Evolutionary conservation across 352 stramenopile species (phyloP).

Genomic region (Pythium rishiriense): DNA sequence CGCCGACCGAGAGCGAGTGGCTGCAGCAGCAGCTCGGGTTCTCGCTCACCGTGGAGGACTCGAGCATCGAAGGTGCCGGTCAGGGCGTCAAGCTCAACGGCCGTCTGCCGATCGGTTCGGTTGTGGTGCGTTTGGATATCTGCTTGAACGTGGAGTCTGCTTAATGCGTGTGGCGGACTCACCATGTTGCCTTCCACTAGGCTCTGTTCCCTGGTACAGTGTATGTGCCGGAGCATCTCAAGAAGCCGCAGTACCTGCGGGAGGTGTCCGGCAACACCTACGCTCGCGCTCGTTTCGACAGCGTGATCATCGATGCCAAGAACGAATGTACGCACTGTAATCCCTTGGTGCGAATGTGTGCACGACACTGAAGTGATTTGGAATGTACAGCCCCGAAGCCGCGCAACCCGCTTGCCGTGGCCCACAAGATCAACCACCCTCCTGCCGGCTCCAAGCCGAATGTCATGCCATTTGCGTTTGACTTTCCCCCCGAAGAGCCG

Average conservation of each 20-base stretch:
- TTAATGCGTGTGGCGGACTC: neutral
- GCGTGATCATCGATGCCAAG: constrained; percentile 85
- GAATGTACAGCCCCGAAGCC: constrained; percentile 48
- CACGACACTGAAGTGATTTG: constrained; percentile 2
- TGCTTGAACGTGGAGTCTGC: no score
- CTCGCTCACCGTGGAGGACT: constrained; percentile 67
- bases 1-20: constrained; percentile 39
- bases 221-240: constrained; percentile 85
- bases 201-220: constrained; percentile 77
- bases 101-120: constrained; percentile 58
- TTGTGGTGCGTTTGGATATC: constrained; percentile 66
- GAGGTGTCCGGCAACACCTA: constrained; percentile 79
- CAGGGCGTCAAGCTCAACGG: constrained; percentile 75
- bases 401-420: constrained; percentile 68
- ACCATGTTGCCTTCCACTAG: constrained; percentile 26
- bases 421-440: constrained; percentile 88
- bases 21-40: constrained; percentile 69
- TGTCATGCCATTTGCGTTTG: constrained; percentile 79
- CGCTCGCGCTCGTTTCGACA: constrained; percentile 81
- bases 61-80: constrained; percentile 57
- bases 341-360: no score
- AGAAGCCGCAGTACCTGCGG: constrained; percentile 70
- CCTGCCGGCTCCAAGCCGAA: constrained; percentile 66
- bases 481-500: constrained; percentile 81
- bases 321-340: constrained; percentile 47